Conservation (phyloP, 371 early-diverging fungal species). For the Mucor indicus region DNA sequence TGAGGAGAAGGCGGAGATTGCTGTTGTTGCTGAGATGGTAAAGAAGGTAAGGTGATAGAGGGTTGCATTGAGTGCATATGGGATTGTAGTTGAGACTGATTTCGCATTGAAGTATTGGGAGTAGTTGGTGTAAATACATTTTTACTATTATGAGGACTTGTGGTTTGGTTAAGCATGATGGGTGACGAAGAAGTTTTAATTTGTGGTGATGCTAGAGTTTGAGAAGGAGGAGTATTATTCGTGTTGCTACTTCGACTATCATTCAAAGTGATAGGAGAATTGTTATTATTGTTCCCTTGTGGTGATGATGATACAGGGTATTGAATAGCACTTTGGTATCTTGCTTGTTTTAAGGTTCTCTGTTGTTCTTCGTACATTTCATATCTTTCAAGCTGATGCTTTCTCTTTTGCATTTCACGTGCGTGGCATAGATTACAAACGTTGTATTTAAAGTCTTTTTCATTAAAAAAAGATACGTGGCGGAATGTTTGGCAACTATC, state of each 20-base stretch:
- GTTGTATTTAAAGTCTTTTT: constrained; percentile 18
- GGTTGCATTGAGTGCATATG: constrained; percentile 21
- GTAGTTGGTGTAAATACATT: too few relatives aligned
- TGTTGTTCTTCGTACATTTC: constrained; percentile 25
- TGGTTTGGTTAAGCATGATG: too few relatives aligned
- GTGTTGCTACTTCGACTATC: constrained; percentile 10
- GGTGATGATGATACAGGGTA: constrained; percentile 4
- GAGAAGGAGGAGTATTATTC: not conserved
- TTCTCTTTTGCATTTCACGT: constrained; percentile 22
- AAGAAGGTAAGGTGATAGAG: too few relatives aligned
- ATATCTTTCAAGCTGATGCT: constrained; percentile 19
- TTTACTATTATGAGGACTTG: too few relatives aligned
- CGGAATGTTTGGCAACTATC: constrained; percentile 28
- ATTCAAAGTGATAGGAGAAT: constrained; percentile 8
- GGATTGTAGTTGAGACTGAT: constrained; percentile 31
- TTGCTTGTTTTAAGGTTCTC: constrained; percentile 13
- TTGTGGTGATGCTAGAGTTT: not conserved
- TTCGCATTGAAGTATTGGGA: constrained; percentile 16
- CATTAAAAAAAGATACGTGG: constrained; percentile 11
- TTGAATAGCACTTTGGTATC: constrained; percentile 5
- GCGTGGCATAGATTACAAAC: constrained; percentile 19
- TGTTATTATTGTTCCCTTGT: constrained; percentile 9
- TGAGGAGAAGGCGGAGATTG: not conserved
- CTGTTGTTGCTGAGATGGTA: not conserved
- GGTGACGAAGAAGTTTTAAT: too few relatives aligned